Base-by-base conservation (phyloP, 2,329 filamentous ascomycete genomes). In the Graphilbum sp. region DNA sequence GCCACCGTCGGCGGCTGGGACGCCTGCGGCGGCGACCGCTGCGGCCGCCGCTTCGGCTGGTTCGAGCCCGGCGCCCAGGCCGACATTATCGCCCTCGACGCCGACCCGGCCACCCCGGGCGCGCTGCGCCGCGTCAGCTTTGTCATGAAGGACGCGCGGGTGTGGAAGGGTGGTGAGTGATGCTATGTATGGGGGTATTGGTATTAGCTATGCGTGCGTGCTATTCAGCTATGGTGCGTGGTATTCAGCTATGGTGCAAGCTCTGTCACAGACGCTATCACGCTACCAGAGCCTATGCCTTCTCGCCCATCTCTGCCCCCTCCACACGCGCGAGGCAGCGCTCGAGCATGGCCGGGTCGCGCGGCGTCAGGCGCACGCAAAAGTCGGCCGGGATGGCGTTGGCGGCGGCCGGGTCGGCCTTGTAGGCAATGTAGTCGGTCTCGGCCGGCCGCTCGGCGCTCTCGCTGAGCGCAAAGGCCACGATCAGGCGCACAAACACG, bases 121-220 rank as follows among this genome's bases (percentile, higher is more conserved):
- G 61, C 61, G 2, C 42, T 73, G 23, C 56, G 66, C 37, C 60
- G 56, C 41, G 62, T 72, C 1, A 54, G 49, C 37, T 71, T 71
- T 48, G 68, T 72, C 16, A 72, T 73, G 67, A 73, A 72, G 48
- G 67, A 73, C 46, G 67, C 57, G 1, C 56, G 47, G 35, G 53
- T 71, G 9, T 71, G 64, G 57, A 69, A 68, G 29, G 49, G 52
- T 6, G 53, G 56, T 3, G 43, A 42, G 21, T 41, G 53, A 7
- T 12, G 12, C 7, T 7, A 25, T 25, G 7, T 25, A 25, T 25
- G 7, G n/a, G n/a, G n/a, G n/a, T n/a, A n/a, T n/a, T n/a, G n/a
- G n/a, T n/a, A n/a, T n/a, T n/a, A n/a, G n/a, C n/a, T n/a, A n/a
- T n/a, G n/a, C n/a, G n/a, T n/a, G n/a, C n/a, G n/a, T n/a, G n/a